phyloP scores from a whole-genome alignment of 257 asterid species.

The Rauvolfia tetraphylla region DNA sequence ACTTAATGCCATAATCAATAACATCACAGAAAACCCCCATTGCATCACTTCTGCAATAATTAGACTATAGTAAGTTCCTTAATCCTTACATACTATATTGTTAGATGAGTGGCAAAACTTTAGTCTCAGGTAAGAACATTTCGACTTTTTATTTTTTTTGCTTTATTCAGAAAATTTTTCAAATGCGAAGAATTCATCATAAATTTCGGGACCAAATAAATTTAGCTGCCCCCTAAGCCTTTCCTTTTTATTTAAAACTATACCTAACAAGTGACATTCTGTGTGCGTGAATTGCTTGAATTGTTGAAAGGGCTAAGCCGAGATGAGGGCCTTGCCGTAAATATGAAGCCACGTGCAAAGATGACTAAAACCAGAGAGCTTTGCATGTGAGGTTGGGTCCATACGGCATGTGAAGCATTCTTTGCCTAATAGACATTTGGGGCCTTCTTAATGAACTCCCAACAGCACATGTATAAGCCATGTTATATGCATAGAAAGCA shows the following conservation, averaged over 20 bases:
- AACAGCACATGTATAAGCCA: slow-evolving; percentile 49
- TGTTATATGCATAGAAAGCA: slow-evolving; percentile 31
- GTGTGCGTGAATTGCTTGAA: background rate
- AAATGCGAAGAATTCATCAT: background rate
- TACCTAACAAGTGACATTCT: background rate
- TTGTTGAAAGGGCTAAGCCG: background rate
- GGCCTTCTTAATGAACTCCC: slow-evolving; percentile 36
- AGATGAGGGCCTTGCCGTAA: background rate
- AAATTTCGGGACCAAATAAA: background rate
- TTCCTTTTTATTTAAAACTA: background rate
- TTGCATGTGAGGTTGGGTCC: slow-evolving; percentile 59
- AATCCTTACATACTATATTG: too few species aligned
- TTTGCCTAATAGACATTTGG: slow-evolving; percentile 21
- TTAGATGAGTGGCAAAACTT: background rate
- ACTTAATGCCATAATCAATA: background rate
- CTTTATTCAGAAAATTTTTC: background rate
- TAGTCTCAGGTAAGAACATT: too few species aligned
- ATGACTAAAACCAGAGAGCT: slow-evolving; percentile 13
- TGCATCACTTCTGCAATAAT: too few species aligned
- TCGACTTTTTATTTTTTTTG: too few species aligned
- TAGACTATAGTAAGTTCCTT: too few species aligned
- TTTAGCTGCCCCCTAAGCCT: background rate
- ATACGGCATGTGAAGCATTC: slow-evolving; percentile 33
- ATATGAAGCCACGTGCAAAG: slow-evolving; percentile 10
- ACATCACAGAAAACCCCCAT: background rate